phyloP scores from a whole-genome alignment of 192 early-diverging fungal genomes.

The Entomortierella parvispora region DNA sequence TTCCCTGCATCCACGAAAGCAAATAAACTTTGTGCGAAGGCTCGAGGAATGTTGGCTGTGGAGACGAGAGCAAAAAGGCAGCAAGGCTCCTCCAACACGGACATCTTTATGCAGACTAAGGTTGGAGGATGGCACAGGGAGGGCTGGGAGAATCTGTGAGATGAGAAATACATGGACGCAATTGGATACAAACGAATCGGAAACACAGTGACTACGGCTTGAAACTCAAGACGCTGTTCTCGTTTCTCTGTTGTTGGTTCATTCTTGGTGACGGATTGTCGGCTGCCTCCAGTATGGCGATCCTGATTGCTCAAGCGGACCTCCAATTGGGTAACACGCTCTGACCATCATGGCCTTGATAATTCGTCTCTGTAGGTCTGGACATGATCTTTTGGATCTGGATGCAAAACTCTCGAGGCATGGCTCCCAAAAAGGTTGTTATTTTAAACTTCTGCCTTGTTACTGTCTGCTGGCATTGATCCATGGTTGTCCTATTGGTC shows the following conservation, averaged over 20 bases:
- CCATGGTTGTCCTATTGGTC: conserved; percentile 46
- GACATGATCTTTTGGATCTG: conserved; percentile 66
- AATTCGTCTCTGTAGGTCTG: conserved; percentile 59
- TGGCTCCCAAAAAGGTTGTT: conserved; percentile 61
- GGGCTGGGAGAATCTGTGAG: too few relatives aligned
- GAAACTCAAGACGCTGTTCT: conserved; percentile 65
- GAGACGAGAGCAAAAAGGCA: too few relatives aligned
- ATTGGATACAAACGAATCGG: conserved; percentile 54
- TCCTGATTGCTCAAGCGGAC: conserved; percentile 63
- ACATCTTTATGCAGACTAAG: too few relatives aligned
- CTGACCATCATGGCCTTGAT: conserved; percentile 63
- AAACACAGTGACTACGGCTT: conserved; percentile 49
- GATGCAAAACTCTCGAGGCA: conserved; percentile 60
- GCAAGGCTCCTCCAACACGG: too few relatives aligned
- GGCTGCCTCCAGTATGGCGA: conserved; percentile 65
- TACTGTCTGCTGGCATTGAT: conserved; percentile 74
- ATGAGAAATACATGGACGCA: conserved; percentile 38
- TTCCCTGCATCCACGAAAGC: too few relatives aligned
- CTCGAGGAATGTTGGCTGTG: too few relatives aligned
- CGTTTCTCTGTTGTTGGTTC: conserved; percentile 75
- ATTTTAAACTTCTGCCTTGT: conserved; percentile 64
- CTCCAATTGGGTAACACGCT: conserved; percentile 56
- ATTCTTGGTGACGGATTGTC: conserved; percentile 74
- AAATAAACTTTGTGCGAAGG: too few relatives aligned
- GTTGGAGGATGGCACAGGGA: too few relatives aligned